Base-by-base conservation (phyloP, 139 green algal genomes). In the Micractinium sp. region DNA sequence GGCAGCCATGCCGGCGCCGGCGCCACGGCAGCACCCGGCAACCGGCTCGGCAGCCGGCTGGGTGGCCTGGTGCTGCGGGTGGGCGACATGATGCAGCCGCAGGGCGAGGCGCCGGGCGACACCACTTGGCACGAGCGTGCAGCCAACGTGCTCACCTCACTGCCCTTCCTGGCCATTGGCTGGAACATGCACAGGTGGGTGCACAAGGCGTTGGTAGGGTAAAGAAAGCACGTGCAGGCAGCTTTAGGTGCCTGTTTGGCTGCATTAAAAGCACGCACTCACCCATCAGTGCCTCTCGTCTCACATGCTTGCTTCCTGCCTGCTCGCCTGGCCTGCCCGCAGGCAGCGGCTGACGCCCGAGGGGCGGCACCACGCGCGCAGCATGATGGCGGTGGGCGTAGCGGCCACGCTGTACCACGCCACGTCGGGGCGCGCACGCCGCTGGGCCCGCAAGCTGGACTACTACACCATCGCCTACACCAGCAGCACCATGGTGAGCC, bases 131-230 rank as follows among this genome's bases (percentile, higher is more conserved):
- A 56, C 15, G 93, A 97, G 89, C 88, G 95, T 2, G 81, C 85
- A 27, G 88, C 91, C 35, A 97, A 97, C 83, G 88, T 97, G 4
- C 29, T 93, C 19, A 97, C 95, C 0, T 95, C 92, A 0, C 84
- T 96, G 61, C 95, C 95, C 1, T 97, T 95, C 82, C 23, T 94
- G 39, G 79, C 67, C 13, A 84, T 96, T 0, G 95, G 95, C 39
- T 66, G 91, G 56, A 86, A 95, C 63, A 94, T 93, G 33, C 86
- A 96, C 27, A 86, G 84, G 92, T 94, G 60, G 20, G 89, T 35
- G 36, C 9, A 71, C 20, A 56, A 9, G n/a, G n/a, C n/a, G n/a
- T n/a, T 23, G 60, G 16, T 16, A 66, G 60, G 15, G 60, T 66
- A 16, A 14, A 66, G 60, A 16, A 16, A 66, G 14, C 60, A 66